Percentiles rank a stretch among this genome's conserved stretches.
Conservation (phyloP, 768 basidiomycete genomes). For the Boletus pseudo-olivaceus region DNA sequence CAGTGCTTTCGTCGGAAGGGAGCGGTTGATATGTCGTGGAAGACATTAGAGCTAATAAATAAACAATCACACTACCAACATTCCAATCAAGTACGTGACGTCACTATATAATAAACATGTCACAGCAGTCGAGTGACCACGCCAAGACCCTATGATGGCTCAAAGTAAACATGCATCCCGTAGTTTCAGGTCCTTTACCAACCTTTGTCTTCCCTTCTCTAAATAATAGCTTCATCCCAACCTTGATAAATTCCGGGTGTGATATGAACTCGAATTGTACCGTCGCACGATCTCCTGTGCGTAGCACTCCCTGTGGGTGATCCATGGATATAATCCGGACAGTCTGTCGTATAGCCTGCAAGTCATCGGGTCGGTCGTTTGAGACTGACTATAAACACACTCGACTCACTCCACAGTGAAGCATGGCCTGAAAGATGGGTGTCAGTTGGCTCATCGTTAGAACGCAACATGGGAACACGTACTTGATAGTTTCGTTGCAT, state of each 20-base stretch:
- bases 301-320: constrained; percentile 80
- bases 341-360: constrained; percentile 86
- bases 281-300: constrained; percentile 92
- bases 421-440: constrained; percentile 60
- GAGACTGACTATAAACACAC: background rate
- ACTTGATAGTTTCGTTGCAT: constrained; percentile 91
- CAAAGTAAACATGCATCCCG: constrained; percentile 7
- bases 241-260: constrained; percentile 87
- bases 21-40: constrained; percentile 18
- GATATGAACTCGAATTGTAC: constrained; percentile 95
- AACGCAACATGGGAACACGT: constrained; percentile 14
- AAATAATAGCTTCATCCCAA: constrained; percentile 90
- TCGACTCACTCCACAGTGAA: constrained; percentile 77
- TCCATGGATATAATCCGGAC: constrained; percentile 90
- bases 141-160: constrained; percentile 57
- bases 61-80: constrained; percentile 7
- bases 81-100: constrained; percentile 23
- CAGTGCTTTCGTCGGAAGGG: constrained; percentile 15
- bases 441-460: background rate
- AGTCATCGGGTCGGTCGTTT: constrained; percentile 3
- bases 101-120: constrained; percentile 17
- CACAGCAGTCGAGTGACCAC: constrained; percentile 67
- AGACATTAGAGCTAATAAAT: constrained; percentile 21
- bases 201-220: constrained; percentile 96
- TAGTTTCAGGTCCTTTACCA: constrained; percentile 13